Base-by-base conservation (phyloP, 2,329 filamentous ascomycete species). In the Fusarium nisikadoi region DNA sequence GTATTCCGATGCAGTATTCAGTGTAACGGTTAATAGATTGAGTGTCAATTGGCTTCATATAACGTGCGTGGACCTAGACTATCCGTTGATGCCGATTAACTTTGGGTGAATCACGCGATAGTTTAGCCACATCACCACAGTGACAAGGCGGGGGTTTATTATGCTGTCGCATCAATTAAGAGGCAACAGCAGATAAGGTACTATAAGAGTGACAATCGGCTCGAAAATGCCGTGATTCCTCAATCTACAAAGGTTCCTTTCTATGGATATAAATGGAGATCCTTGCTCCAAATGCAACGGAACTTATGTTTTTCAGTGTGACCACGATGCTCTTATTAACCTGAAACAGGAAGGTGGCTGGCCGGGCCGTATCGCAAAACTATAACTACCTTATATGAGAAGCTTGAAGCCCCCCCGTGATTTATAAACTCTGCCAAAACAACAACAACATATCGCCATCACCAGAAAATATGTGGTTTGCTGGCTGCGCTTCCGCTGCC, bases 291-390 rank as follows among this genome's bases (percentile, higher is more conserved):
- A 69, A 53, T 64, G 50, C 57, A 13, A 68, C 29, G 66, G 65
- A 69, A 69, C 66, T 69, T 69, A 49, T 68, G 65, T 57, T 52
- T 68, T 41, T 27, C 47, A 49, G 33, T 39, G 31, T 29, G 47
- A 63, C 54, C 29, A 47, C 35, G 33, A 52, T 65, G 58, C n/a
- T 38, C 27, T 62, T 52, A n/a, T 68, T 63, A 63, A 57, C 31
- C 65, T 68, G n/a, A 35, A 64, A 47, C 42, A 41, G 65, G 65
- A 68, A 68, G 65, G 65, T 68, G 57, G 36, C 47, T 50, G n/a
- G 20, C 14, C 23, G 17, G 27, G 19, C n/a, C 10, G 17, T 27
- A 25, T 25, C 10, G 17, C 33, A 49, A n/a, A 16, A 8, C 20
- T 64, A 5, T 25, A 29, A 29, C 8, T 29, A n/a, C n/a, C n/a